Base-by-base conservation (phyloP, 257 asterid species). In the Solanum acaule region DNA sequence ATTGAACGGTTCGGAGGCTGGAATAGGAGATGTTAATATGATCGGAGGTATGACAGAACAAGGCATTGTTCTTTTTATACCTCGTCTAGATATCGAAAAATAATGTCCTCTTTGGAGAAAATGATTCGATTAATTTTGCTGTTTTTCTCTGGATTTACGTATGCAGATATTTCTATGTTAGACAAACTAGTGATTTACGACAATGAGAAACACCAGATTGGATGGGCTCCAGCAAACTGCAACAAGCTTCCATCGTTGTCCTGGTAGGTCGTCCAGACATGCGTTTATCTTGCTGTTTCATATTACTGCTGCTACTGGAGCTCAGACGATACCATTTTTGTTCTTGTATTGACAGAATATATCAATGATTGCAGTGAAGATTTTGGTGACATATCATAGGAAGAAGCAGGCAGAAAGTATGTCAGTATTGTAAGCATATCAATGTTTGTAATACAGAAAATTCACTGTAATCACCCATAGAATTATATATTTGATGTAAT, bases 181-280 rank as follows among this genome's bases (percentile, higher is more conserved):
- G 98, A 97, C 87, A 97, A 96, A 92, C 90, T 97, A 86, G 98
- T 97, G 94, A 92, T 97, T 72, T 97, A 95, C 44, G 96, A 97
- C 83, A 94, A 96, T 38, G 98, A 97, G 92, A 94, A 88, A 27
- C 94, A 88, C 71, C 92, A 61, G 79, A 90, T 96, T 14, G 99
- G 99, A 88, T 97, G 99, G 99, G 90, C 75, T 75, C 75, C 90
- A 34, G 91, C 90, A 49, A 92, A 91, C 90, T 92, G 94, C 88
- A 76, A 90, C 88, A 89, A 88, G 84, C 93, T 91, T 75, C 92
- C 93, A 38, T 91, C 87, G 90, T 14, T 22, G 88, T 14, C 70
- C 84, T 79, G 65, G 85, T 79, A 44, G 15, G 16, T 44, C 37
- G 0, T 73, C 81, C 81, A 71, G 5, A 5, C 63, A 79, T 79